These are phyloP conservation scores for Jimgerdemannia lactiflua DNA, from an alignment of 192 early-diverging fungal genomes.

Conservation along the genomic window DNA sequence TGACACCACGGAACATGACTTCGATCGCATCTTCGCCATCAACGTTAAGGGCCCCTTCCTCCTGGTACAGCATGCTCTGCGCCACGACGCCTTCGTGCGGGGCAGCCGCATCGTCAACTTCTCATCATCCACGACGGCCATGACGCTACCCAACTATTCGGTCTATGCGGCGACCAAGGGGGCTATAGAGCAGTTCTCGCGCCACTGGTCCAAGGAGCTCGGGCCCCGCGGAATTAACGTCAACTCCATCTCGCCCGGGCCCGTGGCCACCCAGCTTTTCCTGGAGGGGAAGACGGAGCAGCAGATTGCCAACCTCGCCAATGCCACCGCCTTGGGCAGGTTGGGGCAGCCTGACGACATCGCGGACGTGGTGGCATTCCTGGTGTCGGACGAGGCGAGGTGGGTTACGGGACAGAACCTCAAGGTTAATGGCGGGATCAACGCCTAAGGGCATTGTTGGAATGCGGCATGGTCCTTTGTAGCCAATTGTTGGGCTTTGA, in stretches of 20 bases:
- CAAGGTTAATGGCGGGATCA: slow-evolving; percentile 25
- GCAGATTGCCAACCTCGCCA: slow-evolving; percentile 9
- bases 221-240: slow-evolving; percentile 69
- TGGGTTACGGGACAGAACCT: slow-evolving; percentile 29
- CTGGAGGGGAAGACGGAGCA: slow-evolving; percentile 31
- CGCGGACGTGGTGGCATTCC: slow-evolving; percentile 12
- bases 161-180: slow-evolving; percentile 21
- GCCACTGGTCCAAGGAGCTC: slow-evolving; percentile 69
- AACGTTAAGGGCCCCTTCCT: slow-evolving; percentile 41
- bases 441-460: slow-evolving; percentile 5
- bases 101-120: slow-evolving; percentile 40
- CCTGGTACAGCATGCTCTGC: slow-evolving; percentile 30
- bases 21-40: slow-evolving; percentile 28
- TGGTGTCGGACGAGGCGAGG: slow-evolving; percentile 8
- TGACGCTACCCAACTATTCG: slow-evolving; percentile 7
- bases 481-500: too few species aligned
- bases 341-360: slow-evolving; percentile 1
- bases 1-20: slow-evolving; percentile 29
- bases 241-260: slow-evolving; percentile 86
- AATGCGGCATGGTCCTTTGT: too few species aligned
- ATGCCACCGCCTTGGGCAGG: neutral
- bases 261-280: slow-evolving; percentile 82
- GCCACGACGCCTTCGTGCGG: too few species aligned
- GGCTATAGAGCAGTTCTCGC: slow-evolving; percentile 12
- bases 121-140: slow-evolving; percentile 23